Evolutionary conservation across 495 filamentous ascomycete genomes (phyloP), one percentile per base, ranked within the genome.

Genomic region (Penicillium manginii): DNA sequence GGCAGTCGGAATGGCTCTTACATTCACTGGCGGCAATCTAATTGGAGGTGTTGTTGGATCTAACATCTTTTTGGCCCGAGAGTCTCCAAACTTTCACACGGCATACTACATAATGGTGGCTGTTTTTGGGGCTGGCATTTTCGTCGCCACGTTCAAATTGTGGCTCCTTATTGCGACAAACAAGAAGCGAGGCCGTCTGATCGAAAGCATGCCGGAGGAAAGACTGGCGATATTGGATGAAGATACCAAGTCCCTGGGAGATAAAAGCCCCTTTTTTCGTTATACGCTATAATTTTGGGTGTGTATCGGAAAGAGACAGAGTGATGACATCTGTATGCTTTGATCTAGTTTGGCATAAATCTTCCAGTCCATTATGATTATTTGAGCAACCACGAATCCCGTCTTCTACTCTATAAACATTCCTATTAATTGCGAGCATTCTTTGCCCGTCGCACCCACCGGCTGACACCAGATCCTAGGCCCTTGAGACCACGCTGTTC

Each of bases 401-500:
- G n/a, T 17, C 14, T 43, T 43, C 40, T 17, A 17, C 19, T 23
- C 26, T 11, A 26, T n/a, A 47, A 9, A 23, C 10, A 12, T 26
- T 47, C 15, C 19, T 48, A 39, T 53, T 43, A 59, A n/a, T 33
- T 23, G 14, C 17, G 29, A 23, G 22, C 33, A 23, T 49, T 35
- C 52, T 58, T 58, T 18, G 43, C 50, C 10, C 59, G 55, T 23
- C 50, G 17, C 22, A 61, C 42, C 52, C 59, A 67, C 17, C 60
- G 47, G 9, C 22, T 56, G 23, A 74, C 19, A 2, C 68, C 56
- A 2, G 64, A 62, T 15, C 72, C 72, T 69, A 90, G 73, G 43
- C 86, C 79, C 40, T 79, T 75, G 51, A 92, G 81, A 2, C 90
- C 90, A 50, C 90, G 78, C 75, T 91, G 86, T 46, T 84, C 71